A percentile compares a stretch with the other conserved stretches of the same genome.
Evolutionary conservation across 345 rosid genomes (phyloP).

Genomic region (Brassica nigra): DNA sequence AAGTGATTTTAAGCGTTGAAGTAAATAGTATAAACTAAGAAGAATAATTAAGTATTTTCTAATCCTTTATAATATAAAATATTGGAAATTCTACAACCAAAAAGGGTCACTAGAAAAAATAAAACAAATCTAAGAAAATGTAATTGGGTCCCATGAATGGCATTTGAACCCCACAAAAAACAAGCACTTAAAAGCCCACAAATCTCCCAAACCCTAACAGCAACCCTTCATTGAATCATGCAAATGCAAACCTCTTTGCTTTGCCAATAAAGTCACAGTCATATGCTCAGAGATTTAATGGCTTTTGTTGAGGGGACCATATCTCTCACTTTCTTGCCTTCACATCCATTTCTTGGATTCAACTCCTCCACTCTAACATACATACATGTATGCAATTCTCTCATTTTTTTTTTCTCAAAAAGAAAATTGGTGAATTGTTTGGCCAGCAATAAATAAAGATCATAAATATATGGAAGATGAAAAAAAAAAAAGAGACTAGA

Average conservation of each 20-base stretch:
- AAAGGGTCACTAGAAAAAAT: neutral
- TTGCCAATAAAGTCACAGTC: constrained; percentile 46
- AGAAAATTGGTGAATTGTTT: constrained; percentile 25
- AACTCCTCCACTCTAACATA: constrained; percentile 34
- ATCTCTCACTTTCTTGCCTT: constrained; percentile 37
- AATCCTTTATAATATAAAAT: neutral
- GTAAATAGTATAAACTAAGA: neutral
- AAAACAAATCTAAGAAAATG: constrained; percentile 25
- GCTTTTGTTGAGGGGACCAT: constrained; percentile 47
- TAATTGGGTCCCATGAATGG: constrained; percentile 29
- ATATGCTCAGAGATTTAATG: constrained; percentile 47
- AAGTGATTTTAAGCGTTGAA: neutral
- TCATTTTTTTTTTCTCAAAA: constrained; percentile 11
- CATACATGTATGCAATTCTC: constrained; percentile 11
- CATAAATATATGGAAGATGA: constrained; percentile 31
- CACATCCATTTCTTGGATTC: constrained; percentile 42
- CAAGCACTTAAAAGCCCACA: constrained; percentile 41
- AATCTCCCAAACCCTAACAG: constrained; percentile 46
- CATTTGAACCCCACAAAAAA: constrained; percentile 36
- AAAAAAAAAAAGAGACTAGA: constrained; percentile 29
- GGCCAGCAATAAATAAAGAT: constrained; percentile 35
- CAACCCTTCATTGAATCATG: constrained; percentile 45
- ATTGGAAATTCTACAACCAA: neutral
- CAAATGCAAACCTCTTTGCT: constrained; percentile 44
- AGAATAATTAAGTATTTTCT: neutral